Evolutionary conservation across 2,329 filamentous ascomycete species (phyloP), one percentile per base, ranked within the genome.

Genomic region (Geosmithia morbida): DNA sequence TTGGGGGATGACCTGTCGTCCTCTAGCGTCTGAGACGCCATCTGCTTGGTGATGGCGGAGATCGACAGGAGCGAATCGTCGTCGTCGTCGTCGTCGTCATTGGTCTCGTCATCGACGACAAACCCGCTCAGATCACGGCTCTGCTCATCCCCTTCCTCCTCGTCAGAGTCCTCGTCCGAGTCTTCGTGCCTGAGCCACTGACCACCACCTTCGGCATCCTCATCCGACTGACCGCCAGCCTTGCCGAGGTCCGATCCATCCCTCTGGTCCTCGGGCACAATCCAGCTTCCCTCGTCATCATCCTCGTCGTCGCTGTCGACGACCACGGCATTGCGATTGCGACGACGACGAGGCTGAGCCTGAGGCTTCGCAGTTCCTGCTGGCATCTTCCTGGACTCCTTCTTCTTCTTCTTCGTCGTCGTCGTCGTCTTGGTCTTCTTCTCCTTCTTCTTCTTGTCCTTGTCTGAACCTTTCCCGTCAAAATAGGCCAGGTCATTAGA

Each of bases 141-240:
- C 33, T 43, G 41, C 41, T 42, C 43, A 65, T 67, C 18, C 72
- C 68, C 18, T 74, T 26, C 66, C 2, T 71, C 71, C 10, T 77
- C 72, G 10, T 70, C 69, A 22, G 75, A 77, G 7, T 74, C 75
- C 2, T 75, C 72, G 40, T 65, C 62, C 0, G 82, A 85, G 56
- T 92, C 85, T 29, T 85, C 79, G 0, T 82, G 79, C 39, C 75
- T 75, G 45, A 95, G 71, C 60, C 79, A 87, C 48, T 94, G 85
- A 19, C 87, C 89, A 3, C 83, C 87, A 2, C 87, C 87, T 59
- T 94, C 89, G 2, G 84, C 86, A 58, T 95, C 79, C 61, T 94
- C 87, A 52, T 94, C 87, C 46, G 87, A 84, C n/a, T 79, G 77
- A 3, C 85, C 87, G n/a, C 87, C 87, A 43, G 85, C 84, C 59